Evolutionary conservation across 2,329 filamentous ascomycete species (phyloP).

Genomic region (Rugonectria rugulosa): DNA sequence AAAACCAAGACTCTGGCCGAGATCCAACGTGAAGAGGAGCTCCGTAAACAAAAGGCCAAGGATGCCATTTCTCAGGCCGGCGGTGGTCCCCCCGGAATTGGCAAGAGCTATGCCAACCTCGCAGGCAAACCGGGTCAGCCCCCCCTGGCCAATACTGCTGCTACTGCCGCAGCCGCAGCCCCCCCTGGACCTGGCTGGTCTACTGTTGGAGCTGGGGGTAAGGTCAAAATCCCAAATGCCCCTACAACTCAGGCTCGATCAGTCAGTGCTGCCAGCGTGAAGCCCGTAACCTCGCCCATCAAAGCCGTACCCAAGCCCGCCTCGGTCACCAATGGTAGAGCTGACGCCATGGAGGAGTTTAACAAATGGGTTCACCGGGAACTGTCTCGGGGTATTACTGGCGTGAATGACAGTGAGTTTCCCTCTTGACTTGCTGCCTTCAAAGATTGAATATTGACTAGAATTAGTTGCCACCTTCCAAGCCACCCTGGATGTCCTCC

Average conservation of each 20-base stretch:
- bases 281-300: conserved; percentile 52
- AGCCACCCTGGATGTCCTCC: conserved; percentile 75
- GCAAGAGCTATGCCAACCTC: conserved; percentile 94
- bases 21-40: conserved; percentile 95
- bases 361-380: conserved; percentile 89
- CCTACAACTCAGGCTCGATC: conserved; percentile 59
- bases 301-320: conserved; percentile 62
- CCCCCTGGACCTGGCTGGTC: conserved; percentile 75
- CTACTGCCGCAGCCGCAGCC: conserved; percentile 49
- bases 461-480: conserved; percentile 80
- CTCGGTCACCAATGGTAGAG: conserved; percentile 51
- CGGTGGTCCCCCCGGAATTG: conserved; percentile 57
- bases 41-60: conserved; percentile 74
- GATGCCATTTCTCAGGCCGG: conserved; percentile 58
- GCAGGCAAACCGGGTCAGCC: conserved; percentile 73
- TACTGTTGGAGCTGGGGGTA: conserved; percentile 92
- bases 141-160: conserved; percentile 49
- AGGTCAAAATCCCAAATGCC: conserved; percentile 78
- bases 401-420: conserved; percentile 60
- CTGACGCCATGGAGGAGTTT: conserved; percentile 84
- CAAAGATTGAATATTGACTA: conserved; percentile 41
- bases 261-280: conserved; percentile 51
- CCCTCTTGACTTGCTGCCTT: neutral
- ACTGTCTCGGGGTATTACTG: conserved; percentile 74
- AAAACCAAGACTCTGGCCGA: conserved; percentile 92